Evolutionary conservation across 495 filamentous ascomycete species (phyloP).

Genomic region (Penicillium canescens): DNA sequence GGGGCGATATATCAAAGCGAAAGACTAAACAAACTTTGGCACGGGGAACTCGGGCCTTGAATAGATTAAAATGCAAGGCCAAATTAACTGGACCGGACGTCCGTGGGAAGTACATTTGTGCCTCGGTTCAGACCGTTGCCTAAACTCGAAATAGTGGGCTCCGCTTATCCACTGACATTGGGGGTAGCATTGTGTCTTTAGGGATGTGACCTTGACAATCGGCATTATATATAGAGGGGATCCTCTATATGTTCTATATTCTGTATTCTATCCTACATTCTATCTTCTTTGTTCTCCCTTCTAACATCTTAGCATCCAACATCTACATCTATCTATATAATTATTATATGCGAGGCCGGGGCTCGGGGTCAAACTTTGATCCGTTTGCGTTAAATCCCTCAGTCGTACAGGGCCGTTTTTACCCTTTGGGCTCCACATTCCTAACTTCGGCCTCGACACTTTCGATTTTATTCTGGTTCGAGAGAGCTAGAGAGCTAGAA

Average conservation of each 20-base stretch:
- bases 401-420: slow-evolving; percentile 1
- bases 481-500: no score
- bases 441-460: not conserved
- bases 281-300: not conserved
- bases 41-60: no score
- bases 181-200: no score
- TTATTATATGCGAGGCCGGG: slow-evolving; percentile 4
- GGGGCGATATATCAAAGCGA: no score
- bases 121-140: no score
- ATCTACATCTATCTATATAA: not conserved
- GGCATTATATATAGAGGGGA: no score
- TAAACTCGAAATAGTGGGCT: slow-evolving; percentile 1
- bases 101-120: slow-evolving; percentile 10
- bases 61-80: no score
- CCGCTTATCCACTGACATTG: slow-evolving; percentile 3
- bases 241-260: no score
- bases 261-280: no score
- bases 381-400: slow-evolving; percentile 12
- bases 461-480: no score
- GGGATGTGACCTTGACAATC: no score
- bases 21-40: no score
- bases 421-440: not conserved
- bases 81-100: slow-evolving; percentile 23
- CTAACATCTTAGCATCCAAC: not conserved
- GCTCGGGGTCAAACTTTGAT: slow-evolving; percentile 8